These are phyloP conservation scores for Xanthoparmelia taractica DNA, from an alignment of 495 filamentous ascomycete species.

Conservation along the genomic window DNA sequence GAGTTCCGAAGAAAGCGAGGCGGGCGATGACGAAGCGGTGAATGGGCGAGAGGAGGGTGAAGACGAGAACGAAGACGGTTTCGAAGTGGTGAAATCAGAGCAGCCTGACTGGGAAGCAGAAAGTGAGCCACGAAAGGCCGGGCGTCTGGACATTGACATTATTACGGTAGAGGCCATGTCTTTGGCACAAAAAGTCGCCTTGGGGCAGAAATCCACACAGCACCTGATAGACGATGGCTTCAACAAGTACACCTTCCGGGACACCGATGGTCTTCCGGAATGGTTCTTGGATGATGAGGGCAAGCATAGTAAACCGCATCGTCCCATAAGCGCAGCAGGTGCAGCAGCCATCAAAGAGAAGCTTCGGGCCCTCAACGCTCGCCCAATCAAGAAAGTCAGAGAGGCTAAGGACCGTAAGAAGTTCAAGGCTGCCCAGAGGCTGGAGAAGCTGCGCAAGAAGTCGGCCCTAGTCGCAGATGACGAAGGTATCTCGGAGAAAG, in stretches of 20 bases:
- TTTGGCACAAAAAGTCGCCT: conserved; percentile 85
- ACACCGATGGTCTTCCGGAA: conserved; percentile 86
- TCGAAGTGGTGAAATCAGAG: conserved; percentile 40
- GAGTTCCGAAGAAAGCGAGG: neutral
- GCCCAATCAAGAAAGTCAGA: conserved; percentile 98
- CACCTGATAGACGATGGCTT: conserved; percentile 85
- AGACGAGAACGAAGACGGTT: conserved; percentile 32
- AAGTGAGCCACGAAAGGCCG: conserved; percentile 58
- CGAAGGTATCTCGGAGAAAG: conserved; percentile 84
- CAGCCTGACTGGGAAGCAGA: conserved; percentile 54
- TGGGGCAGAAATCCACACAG: conserved; percentile 66
- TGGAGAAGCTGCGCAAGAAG: conserved; percentile 96
- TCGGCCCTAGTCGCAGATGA: conserved; percentile 77
- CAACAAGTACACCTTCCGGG: conserved; percentile 86
- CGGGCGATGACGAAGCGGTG: conserved; percentile 4
- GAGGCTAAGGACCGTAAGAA: conserved; percentile 96
- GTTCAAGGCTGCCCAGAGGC: conserved; percentile 78
- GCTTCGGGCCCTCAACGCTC: conserved; percentile 82
- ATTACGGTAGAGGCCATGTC: conserved; percentile 99
- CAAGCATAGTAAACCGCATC: conserved; percentile 72
- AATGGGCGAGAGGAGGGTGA: conserved; percentile 26
- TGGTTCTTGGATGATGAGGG: conserved; percentile 96
- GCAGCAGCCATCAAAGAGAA: conserved; percentile 95
- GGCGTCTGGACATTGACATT: conserved; percentile 83
- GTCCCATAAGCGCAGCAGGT: conserved; percentile 82